Evolutionary conservation across 2,329 filamentous ascomycete genomes (phyloP).

Genomic region (Clonostachys chloroleuca): DNA sequence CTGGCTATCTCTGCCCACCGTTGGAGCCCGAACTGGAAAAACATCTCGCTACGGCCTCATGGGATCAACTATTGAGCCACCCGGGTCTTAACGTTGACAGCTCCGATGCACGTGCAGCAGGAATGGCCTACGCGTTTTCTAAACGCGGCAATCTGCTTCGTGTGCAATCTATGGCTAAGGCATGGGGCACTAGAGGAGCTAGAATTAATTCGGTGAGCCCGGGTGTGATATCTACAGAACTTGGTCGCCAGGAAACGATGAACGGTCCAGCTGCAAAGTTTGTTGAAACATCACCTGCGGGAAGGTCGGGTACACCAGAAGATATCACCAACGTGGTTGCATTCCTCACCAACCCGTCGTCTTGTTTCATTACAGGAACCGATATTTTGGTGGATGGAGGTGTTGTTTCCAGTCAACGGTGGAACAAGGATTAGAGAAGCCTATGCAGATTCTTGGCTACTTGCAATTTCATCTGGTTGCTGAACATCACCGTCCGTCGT

Average conservation of each 20-base stretch:
- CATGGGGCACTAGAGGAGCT: not conserved
- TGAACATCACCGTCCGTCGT: too few species aligned
- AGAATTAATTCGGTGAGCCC: not conserved
- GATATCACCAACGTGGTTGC: not conserved
- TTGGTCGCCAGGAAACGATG: not conserved
- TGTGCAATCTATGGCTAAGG: not conserved
- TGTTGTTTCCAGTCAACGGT: not conserved
- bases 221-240: not conserved
- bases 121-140: not conserved
- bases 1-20: not conserved
- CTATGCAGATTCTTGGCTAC: too few species aligned
- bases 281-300: not conserved
- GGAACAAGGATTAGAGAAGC: not conserved
- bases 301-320: not conserved
- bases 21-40: not conserved
- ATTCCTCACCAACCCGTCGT: not conserved
- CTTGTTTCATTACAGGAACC: not conserved
- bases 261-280: not conserved
- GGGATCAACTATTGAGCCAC: not conserved
- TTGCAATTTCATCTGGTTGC: too few species aligned
- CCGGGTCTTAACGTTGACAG: not conserved
- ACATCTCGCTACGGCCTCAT: not conserved
- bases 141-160: not conserved
- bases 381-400: slow-evolving; percentile 1
- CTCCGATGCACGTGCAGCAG: too few species aligned